These are phyloP conservation scores for Pleodorina starrii DNA, from an alignment of 139 green algal genomes.

Conservation along the genomic window DNA sequence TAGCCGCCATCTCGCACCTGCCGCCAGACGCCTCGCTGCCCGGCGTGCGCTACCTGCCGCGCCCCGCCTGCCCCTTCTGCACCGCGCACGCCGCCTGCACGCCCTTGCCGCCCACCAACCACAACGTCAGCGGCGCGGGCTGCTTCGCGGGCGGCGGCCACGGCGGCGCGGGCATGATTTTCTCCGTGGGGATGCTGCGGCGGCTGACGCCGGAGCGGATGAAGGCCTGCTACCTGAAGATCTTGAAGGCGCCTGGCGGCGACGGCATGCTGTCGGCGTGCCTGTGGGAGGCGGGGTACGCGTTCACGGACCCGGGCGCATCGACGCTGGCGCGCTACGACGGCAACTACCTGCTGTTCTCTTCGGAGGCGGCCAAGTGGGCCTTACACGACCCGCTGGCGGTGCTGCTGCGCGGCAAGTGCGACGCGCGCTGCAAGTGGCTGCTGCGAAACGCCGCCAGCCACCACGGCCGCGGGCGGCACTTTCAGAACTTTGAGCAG, in stretches of 20 bases:
- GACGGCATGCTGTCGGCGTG: slow-evolving; percentile 35
- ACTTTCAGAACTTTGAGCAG: slow-evolving; percentile 5
- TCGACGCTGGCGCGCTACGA: slow-evolving; percentile 11
- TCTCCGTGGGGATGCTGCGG: slow-evolving; percentile 37
- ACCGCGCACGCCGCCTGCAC: slow-evolving; percentile 17
- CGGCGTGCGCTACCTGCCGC: slow-evolving; percentile 29
- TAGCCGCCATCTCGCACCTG: background rate
- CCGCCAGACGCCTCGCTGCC: background rate
- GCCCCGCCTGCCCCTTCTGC: slow-evolving; percentile 45
- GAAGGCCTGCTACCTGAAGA: background rate
- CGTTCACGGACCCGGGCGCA: slow-evolving; percentile 38
- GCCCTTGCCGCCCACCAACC: background rate
- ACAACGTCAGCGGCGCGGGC: background rate
- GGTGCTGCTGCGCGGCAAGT: slow-evolving; percentile 21
- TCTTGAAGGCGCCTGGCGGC: background rate
- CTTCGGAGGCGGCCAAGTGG: slow-evolving; percentile 27
- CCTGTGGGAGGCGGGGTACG: slow-evolving; percentile 39
- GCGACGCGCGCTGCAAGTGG: slow-evolving; percentile 29
- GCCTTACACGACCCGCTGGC: background rate
- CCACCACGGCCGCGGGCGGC: slow-evolving; percentile 11
- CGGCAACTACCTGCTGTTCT: slow-evolving; percentile 16
- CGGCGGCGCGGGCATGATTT: slow-evolving; percentile 38
- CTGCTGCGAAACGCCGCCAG: background rate
- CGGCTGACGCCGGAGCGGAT: background rate
- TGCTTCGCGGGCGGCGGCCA: background rate